phyloP scores from a whole-genome alignment of 2,329 filamentous ascomycete species.

The Cladosporium sp. region DNA sequence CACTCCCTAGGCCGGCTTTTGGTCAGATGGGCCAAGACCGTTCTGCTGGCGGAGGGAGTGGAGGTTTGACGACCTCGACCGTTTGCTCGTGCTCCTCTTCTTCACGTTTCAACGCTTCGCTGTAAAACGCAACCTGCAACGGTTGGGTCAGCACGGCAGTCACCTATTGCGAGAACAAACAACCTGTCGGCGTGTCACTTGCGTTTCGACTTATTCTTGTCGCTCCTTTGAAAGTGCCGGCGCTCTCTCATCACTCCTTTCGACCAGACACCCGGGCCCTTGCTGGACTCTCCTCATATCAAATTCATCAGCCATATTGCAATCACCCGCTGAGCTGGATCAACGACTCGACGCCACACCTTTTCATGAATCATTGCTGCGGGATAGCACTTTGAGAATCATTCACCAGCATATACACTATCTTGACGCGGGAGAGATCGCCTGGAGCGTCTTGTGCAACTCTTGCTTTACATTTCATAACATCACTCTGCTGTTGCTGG shows the following conservation, averaged over 20 bases:
- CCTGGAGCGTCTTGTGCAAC: conserved; percentile 4
- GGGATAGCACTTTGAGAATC: background rate
- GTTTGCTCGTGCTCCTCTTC: conserved; percentile 8
- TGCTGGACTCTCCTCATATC: conserved; percentile 1
- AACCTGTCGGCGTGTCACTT: conserved; percentile 1
- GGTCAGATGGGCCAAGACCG: conserved; percentile 3
- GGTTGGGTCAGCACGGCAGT: conserved; percentile 1
- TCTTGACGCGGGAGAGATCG: background rate
- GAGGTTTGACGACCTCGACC: conserved; percentile 6
- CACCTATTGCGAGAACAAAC: background rate
- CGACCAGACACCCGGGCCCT: background rate
- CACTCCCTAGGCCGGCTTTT: background rate
- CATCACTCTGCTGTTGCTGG: background rate
- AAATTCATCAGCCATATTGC: conserved; percentile 2
- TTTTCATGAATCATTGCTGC: conserved; percentile 6
- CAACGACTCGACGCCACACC: conserved; percentile 10
- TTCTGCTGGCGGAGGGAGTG: conserved; percentile 2
- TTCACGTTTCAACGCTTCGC: conserved; percentile 10
- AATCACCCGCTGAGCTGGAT: background rate
- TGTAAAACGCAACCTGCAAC: conserved; percentile 2
- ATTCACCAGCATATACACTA: background rate
- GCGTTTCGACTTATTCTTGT: conserved; percentile 8
- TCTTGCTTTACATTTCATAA: background rate
- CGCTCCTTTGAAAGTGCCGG: conserved; percentile 5
- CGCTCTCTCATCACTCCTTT: background rate